Evolutionary conservation across 139 green algal species (phyloP).

Genomic region (Tetradesmus lagerheimii): DNA sequence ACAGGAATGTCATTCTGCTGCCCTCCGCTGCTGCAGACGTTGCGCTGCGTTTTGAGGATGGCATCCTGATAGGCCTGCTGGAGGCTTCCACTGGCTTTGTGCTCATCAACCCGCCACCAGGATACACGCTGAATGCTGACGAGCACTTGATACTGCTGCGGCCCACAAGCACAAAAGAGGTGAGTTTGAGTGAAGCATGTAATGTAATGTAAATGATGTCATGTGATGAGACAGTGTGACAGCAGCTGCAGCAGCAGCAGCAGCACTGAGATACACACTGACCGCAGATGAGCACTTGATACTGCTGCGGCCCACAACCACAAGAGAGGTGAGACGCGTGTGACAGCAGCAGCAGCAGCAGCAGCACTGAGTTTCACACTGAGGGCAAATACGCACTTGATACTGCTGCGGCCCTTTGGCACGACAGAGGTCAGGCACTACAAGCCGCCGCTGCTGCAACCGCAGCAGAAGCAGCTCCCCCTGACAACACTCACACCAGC

Average conservation of each 20-base stretch:
- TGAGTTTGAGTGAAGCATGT: not conserved
- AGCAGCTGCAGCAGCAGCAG: too few species aligned
- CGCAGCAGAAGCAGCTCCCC: too few species aligned
- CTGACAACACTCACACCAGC: too few species aligned
- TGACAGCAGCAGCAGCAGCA: too few species aligned
- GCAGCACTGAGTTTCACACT: not conserved
- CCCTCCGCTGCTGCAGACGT: constrained; percentile 1
- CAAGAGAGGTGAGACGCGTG: not conserved
- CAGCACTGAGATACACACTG: not conserved
- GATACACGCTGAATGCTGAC: not conserved
- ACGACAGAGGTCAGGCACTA: not conserved
- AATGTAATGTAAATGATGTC: too few species aligned
- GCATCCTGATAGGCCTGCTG: constrained; percentile 21
- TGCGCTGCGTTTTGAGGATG: constrained; percentile 19
- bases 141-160: constrained; percentile 23
- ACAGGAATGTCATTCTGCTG: not conserved
- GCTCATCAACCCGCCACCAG: constrained; percentile 20
- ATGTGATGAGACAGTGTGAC: too few species aligned
- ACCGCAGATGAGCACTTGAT: not conserved
- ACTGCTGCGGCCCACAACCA: not conserved
- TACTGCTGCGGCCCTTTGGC: not conserved
- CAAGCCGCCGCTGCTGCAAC: too few species aligned
- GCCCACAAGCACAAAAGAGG: not conserved
- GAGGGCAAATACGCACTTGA: not conserved
- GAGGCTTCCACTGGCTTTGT: constrained; percentile 19